Base-by-base conservation (phyloP, 805 yeast genomes). In the Cyberlindnera bimundalis region DNA sequence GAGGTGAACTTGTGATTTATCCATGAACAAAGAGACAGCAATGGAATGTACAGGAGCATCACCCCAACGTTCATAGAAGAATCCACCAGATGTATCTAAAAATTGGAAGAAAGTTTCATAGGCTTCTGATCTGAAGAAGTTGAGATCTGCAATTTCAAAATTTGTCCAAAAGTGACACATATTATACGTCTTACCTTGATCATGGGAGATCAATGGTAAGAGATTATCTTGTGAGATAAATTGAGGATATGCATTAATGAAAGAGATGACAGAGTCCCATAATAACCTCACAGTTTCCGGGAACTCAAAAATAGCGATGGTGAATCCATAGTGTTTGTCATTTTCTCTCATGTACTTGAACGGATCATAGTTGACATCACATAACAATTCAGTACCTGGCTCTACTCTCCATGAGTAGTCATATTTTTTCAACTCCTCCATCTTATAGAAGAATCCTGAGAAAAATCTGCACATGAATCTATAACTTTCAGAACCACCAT, bases 31-130 rank as follows among this genome's bases (percentile, higher is more conserved):
- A 3, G 91, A 67, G 13, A 84, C 95, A 21, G 91, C 96, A 55
- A 86, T 79, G 4, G 95, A 82, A 63, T 85, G 95, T 36, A 86
- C 82, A 15, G 96, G 96, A 17, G 96, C 96, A 64, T 87, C 96
- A 47, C 96, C 96, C 96, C 96, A 87, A 65, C 84, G 56, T 53
- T 78, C 83, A 48, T 74, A 74, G 53, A 74, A 76, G 43, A 76
- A 70, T 2, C 83, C 84, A 13, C 77, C 72, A 0, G 70, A 50
- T 24, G 57, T 45, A 53, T 76, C 81, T 37, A 77, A 48, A 53
- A 52, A 61, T 14, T 73, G 58, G 50, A 78, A 76, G 47, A 65
- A 71, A 9, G 63, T 58, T 26, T 60, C 53, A 53, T 77, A 78
- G 1, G 69, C 68, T 37, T 66, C 60, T 17, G 75, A 61, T 38